Evolutionary conservation across 1,284 basidiomycete species (phyloP).

Genomic region (Agroathelia rolfsii): DNA sequence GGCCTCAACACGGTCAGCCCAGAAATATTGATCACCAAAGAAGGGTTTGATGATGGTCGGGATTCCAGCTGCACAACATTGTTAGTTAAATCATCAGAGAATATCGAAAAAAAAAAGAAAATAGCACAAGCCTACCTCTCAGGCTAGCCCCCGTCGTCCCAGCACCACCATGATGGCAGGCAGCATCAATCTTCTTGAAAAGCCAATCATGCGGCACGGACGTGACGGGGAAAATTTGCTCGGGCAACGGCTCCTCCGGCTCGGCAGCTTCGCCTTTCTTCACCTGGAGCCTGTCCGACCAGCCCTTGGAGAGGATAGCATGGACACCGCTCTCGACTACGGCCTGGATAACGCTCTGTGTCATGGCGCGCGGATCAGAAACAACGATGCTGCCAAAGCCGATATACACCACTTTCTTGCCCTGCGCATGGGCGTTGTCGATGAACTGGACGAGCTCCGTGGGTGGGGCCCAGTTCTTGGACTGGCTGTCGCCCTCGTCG

Average conservation of each 20-base stretch:
- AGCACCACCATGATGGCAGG: constrained; percentile 95
- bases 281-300: constrained; percentile 84
- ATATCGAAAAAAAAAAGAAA: constrained; percentile 9
- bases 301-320: constrained; percentile 93
- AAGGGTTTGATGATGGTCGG: constrained; percentile 96
- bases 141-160: constrained; percentile 93
- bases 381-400: constrained; percentile 99
- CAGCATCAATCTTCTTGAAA: constrained; percentile 88
- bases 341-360: constrained; percentile 82
- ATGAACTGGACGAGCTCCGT: constrained; percentile 77
- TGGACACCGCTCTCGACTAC: constrained; percentile 77
- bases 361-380: constrained; percentile 88
- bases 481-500: constrained; percentile 79
- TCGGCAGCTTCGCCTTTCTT: constrained; percentile 52
- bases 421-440: constrained; percentile 55
- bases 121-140: constrained; percentile 44
- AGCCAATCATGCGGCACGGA: constrained; percentile 97
- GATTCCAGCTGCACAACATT: constrained; percentile 57
- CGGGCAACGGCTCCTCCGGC: constrained; percentile 59
- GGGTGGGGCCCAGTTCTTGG: constrained; percentile 84
- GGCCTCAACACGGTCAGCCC: constrained; percentile 90
- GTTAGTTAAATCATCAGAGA: constrained; percentile 10
- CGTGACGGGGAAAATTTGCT: constrained; percentile 73
- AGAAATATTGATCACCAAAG: constrained; percentile 97
- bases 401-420: constrained; percentile 93